phyloP scores from a whole-genome alignment of 768 basidiomycete genomes.

The Sporobolomyces phaffii region DNA sequence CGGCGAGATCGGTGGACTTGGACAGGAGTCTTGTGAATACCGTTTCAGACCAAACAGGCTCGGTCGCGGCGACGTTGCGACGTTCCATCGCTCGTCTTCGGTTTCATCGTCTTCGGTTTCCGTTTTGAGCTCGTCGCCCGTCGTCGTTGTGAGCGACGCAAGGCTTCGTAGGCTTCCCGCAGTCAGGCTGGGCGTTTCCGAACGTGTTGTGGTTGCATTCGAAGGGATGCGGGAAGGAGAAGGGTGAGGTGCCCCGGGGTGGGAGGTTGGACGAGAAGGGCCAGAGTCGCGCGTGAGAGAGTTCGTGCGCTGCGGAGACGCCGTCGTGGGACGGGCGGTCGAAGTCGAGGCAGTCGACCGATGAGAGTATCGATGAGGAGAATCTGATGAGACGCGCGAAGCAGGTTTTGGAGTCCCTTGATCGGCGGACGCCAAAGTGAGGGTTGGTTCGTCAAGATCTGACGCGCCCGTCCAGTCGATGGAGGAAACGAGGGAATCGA shows the following conservation, averaged over 20 bases:
- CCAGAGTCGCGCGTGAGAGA: too few relatives aligned
- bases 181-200: slow-evolving; percentile 9
- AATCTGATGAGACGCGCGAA: not conserved
- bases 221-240: not conserved
- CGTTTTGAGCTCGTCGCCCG: slow-evolving; percentile 9
- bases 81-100: slow-evolving; percentile 10
- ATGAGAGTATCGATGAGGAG: not conserved
- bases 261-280: not conserved
- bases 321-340: not conserved
- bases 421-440: slow-evolving; percentile 1
- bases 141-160: not conserved
- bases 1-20: not conserved
- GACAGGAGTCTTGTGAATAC: not conserved
- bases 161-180: slow-evolving; percentile 24
- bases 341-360: slow-evolving; percentile 7
- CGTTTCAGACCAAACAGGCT: not conserved
- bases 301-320: too few relatives aligned
- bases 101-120: slow-evolving; percentile 13
- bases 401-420: not conserved
- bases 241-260: not conserved
- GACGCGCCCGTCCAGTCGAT: not conserved
- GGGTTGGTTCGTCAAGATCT: slow-evolving; percentile 22
- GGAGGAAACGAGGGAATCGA: slow-evolving; percentile 26
- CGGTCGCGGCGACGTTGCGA: not conserved
- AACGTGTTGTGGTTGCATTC: slow-evolving; percentile 7